These are phyloP conservation scores for Thraustotheca clavata DNA, from an alignment of 352 stramenopile species.

Conservation along the genomic window DNA sequence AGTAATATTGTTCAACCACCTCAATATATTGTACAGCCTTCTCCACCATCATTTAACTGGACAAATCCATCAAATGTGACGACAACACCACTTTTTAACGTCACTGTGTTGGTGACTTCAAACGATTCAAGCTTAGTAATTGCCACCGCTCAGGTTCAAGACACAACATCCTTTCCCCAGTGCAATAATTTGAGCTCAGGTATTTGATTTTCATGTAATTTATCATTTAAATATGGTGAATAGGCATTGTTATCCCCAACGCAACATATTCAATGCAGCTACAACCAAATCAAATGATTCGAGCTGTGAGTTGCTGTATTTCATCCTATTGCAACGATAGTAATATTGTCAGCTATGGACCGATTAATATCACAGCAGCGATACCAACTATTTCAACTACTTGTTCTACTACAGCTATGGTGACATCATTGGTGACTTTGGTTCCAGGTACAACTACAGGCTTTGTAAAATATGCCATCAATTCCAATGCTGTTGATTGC, in stretches of 20 bases:
- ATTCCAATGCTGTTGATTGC: slow-evolving; percentile 18
- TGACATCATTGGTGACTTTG: slow-evolving; percentile 28
- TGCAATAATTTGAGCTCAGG: background rate
- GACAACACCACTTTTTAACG: background rate
- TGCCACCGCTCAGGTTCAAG: background rate
- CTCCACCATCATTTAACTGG: background rate
- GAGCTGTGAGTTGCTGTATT: slow-evolving; percentile 39
- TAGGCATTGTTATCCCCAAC: background rate
- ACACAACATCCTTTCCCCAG: background rate
- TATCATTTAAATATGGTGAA: background rate
- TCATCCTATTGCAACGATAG: slow-evolving; percentile 25
- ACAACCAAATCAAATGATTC: slow-evolving; percentile 36
- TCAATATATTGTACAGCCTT: slow-evolving; percentile 9
- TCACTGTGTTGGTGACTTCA: background rate
- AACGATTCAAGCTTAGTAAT: background rate
- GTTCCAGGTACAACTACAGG: slow-evolving; percentile 26
- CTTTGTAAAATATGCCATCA: slow-evolving; percentile 29
- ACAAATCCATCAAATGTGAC: background rate
- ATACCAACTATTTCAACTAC: slow-evolving; percentile 22
- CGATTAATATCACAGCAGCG: slow-evolving; percentile 23
- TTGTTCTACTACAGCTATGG: slow-evolving; percentile 24
- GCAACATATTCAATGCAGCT: slow-evolving; percentile 14
- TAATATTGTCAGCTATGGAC: slow-evolving; percentile 20
- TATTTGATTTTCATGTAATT: background rate
- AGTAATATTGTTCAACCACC: slow-evolving; percentile 2